Evolutionary conservation across 1,284 basidiomycete genomes (phyloP).

Genomic region (Puccinia sorghi): DNA sequence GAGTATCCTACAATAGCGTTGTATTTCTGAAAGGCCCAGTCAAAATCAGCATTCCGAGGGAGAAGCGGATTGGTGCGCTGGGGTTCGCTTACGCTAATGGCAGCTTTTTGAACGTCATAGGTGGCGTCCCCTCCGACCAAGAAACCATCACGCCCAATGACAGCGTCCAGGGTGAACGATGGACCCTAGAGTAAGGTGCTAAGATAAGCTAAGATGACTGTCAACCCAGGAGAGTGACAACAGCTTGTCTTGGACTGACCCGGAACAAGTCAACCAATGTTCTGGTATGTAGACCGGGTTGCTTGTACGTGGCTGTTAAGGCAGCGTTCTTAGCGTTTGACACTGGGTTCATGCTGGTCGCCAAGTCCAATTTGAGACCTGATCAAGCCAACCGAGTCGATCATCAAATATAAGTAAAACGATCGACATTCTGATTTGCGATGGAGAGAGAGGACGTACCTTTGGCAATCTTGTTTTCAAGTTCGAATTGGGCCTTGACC

Average conservation of each 20-base stretch:
- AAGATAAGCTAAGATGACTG: constrained; percentile 34
- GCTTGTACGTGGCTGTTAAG: constrained; percentile 85
- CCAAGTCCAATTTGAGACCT: constrained; percentile 88
- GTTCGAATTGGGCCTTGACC: constrained; percentile 81
- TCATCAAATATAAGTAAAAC: not conserved
- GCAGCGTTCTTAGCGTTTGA: constrained; percentile 77
- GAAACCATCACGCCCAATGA: constrained; percentile 95
- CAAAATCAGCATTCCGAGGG: not conserved
- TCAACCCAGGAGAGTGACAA: constrained; percentile 45
- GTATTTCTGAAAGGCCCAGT: constrained; percentile 65
- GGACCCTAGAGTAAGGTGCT: constrained; percentile 18
- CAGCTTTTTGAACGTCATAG: constrained; percentile 94
- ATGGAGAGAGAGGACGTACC: constrained; percentile 59
- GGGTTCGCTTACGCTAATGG: constrained; percentile 65
- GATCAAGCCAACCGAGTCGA: not conserved
- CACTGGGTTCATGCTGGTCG: constrained; percentile 80
- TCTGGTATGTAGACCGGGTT: constrained; percentile 91
- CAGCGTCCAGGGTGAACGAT: constrained; percentile 52
- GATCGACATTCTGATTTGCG: not conserved
- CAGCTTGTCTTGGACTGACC: constrained; percentile 62
- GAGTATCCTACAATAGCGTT: constrained; percentile 90
- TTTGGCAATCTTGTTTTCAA: constrained; percentile 97
- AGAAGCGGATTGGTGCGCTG: not conserved
- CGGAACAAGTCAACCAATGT: constrained; percentile 92
- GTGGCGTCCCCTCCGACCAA: constrained; percentile 92